Evolutionary conservation across 2,329 filamentous ascomycete genomes (phyloP), one percentile per base, ranked within the genome.

Genomic region (Byssochlamys sp.): DNA sequence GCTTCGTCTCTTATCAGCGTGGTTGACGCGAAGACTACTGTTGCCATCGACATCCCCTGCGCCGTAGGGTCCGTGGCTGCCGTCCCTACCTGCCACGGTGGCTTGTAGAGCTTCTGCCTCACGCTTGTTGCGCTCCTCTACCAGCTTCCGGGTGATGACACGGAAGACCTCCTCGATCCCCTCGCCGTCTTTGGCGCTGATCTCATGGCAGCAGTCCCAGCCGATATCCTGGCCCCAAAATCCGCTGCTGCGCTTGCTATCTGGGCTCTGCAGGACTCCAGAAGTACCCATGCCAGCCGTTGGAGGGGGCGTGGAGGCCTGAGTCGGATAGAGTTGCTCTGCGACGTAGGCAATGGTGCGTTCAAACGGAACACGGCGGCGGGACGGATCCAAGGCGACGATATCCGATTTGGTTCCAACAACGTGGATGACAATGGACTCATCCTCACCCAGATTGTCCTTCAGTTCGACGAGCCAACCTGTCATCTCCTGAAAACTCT

Each of bases 201-300:
- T 92, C 77, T 99, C 94, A 73, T 97, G 94, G 72, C 92, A 97
- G 61, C 91, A 95, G 68, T 96, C 91, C 91, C 92, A 97, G 55
- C 91, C 91, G 4, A 91, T 85, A 69, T 96, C 91, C 71, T 94
- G 89, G 25, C 87, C 90, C 91, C 91, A 96, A 74, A 73, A 79
- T 55, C 66, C 78, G 61, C 69, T 77, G 66, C 75, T 74, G 59
- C 74, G 76, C 59, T 77, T 78, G 63, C 73, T 77, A 61, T 75
- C 75, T 0, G 71, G 66, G 49, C 71, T 74, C 54, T 68, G 65
- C 2, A 71, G 33, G 14, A 60, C 56, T 31, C 59, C 59, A 5
- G 61, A 60, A 48, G 65, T 58, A 57, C 68, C 27, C 70, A 74
- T 25, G 73, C 80, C 65, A 7, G 84, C 84, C 1, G 85, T 87